Evolutionary conservation across 345 rosid genomes (phyloP).

Genomic region (Syzygium aqueum): DNA sequence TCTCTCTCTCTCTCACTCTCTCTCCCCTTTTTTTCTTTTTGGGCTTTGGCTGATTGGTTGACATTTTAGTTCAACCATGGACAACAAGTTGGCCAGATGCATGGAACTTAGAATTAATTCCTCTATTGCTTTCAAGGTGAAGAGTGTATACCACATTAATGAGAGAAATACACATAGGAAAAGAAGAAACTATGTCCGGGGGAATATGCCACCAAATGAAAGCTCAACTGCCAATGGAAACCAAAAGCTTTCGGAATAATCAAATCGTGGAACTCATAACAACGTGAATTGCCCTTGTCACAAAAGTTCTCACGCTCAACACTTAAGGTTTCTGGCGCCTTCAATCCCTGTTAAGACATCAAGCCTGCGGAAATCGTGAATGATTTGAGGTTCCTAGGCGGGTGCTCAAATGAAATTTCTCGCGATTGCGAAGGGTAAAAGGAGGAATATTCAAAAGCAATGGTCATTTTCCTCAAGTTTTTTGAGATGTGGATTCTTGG

Average conservation of each 20-base stretch:
- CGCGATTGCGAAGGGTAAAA: background rate
- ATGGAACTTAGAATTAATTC: background rate
- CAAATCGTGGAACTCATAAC: background rate
- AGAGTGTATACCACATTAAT: background rate
- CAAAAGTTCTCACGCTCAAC: background rate
- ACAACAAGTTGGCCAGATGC: background rate
- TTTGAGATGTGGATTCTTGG: conserved; percentile 5
- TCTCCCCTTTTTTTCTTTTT: background rate
- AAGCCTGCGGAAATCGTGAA: background rate
- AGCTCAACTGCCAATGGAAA: background rate
- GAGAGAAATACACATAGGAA: background rate
- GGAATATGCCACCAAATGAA: background rate
- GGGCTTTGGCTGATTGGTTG: background rate
- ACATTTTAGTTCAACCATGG: background rate
- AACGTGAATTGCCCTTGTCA: background rate
- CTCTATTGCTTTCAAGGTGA: background rate
- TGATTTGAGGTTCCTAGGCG: background rate
- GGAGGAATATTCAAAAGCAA: conserved; percentile 11
- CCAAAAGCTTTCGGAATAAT: background rate
- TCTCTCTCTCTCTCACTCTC: background rate
- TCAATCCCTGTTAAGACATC: background rate
- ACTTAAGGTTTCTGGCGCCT: background rate
- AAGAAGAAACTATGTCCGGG: background rate
- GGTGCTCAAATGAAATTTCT: background rate
- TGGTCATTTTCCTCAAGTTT: background rate